A percentile compares a stretch with the other conserved stretches of the same genome.
phyloP scores from a whole-genome alignment of 495 filamentous ascomycete species.

The Neurospora sp. region DNA sequence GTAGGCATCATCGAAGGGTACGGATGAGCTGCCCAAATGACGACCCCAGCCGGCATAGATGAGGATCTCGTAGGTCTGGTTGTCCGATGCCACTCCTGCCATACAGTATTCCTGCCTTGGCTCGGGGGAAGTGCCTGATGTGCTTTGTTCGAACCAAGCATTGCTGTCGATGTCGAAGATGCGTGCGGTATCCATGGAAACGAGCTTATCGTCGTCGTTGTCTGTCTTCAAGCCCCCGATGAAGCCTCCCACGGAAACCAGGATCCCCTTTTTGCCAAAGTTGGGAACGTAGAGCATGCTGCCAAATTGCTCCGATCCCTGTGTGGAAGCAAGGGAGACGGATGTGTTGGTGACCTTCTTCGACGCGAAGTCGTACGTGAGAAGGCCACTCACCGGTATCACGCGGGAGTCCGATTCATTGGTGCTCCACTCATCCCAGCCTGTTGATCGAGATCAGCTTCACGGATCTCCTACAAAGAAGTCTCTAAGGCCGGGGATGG shows the following conservation, averaged over 20 bases:
- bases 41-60: conserved; percentile 18
- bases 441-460: not conserved
- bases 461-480: not conserved
- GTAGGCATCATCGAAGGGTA: conserved; percentile 15
- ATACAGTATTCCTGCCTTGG: conserved; percentile 14
- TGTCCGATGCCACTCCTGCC: conserved; percentile 12
- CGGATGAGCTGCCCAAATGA: conserved; percentile 2
- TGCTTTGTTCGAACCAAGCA: conserved; percentile 13
- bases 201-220: not conserved
- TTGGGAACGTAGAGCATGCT: conserved; percentile 13
- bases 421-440: not conserved
- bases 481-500: not conserved
- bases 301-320: not conserved
- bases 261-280: conserved; percentile 13
- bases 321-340: not conserved
- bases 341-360: not conserved
- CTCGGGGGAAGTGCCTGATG: conserved; percentile 7
- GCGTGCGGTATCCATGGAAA: conserved; percentile 7
- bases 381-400: not conserved
- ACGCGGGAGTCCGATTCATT: not conserved
- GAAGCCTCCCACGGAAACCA: conserved; percentile 11
- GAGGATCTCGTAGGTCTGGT: conserved; percentile 17
- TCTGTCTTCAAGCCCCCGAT: not conserved
- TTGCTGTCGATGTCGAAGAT: conserved; percentile 7
- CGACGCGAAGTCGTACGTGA: conserved; percentile 9